These are phyloP conservation scores for Dothistroma pini DNA, from an alignment of 2,329 filamentous ascomycete genomes.

Conservation along the genomic window DNA sequence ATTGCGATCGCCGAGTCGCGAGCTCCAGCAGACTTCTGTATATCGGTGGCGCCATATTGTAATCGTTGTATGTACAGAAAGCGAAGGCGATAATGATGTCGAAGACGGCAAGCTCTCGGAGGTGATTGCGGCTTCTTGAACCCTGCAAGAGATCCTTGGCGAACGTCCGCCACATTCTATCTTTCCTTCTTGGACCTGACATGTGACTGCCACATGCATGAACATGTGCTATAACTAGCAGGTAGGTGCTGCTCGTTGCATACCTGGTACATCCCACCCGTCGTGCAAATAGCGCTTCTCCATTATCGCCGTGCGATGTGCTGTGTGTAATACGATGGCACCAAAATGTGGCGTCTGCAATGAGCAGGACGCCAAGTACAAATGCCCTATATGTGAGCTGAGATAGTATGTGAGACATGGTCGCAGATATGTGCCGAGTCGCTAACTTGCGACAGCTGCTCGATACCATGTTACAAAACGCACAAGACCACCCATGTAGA, in stretches of 20 bases:
- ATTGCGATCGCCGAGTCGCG: constrained; percentile 20
- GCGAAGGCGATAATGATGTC: background rate
- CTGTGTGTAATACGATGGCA: constrained; percentile 32
- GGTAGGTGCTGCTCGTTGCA: too few species aligned
- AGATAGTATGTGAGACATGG: constrained; percentile 39
- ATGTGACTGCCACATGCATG: background rate
- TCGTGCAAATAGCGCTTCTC: too few species aligned
- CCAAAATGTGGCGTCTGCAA: constrained; percentile 45
- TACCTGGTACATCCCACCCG: too few species aligned
- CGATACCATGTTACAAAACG: constrained; percentile 38
- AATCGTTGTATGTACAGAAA: background rate
- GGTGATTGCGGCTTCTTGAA: constrained; percentile 2
- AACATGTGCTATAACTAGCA: background rate
- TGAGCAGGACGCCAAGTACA: constrained; percentile 46
- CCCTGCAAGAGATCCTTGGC: background rate
- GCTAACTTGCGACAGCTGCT: constrained; percentile 34
- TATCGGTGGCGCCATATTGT: constrained; percentile 30
- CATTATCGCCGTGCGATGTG: constrained; percentile 8
- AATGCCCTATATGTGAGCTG: constrained; percentile 46
- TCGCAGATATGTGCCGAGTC: background rate
- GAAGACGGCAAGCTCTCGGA: constrained; percentile 3
- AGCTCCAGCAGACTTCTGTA: constrained; percentile 31
- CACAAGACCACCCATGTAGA: constrained; percentile 35
- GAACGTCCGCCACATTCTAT: background rate
- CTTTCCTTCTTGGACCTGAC: constrained; percentile 4